Evolutionary conservation across 2,329 filamentous ascomycete species (phyloP).

Genomic region (Leptographium lundbergii): DNA sequence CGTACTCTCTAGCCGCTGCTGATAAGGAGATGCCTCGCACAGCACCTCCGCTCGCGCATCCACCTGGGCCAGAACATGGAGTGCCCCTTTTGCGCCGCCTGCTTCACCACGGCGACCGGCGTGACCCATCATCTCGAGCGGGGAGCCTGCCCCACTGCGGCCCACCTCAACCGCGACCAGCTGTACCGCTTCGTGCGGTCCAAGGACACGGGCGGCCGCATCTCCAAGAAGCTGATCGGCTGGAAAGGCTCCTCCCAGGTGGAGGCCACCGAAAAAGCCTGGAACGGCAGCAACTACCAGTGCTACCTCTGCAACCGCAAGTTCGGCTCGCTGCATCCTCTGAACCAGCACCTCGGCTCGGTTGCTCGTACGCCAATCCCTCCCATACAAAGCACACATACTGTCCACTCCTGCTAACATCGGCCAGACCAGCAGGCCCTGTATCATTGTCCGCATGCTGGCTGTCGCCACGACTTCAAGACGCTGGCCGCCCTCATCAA

Average conservation of each 20-base stretch:
- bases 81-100: conserved; percentile 42
- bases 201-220: conserved; percentile 31
- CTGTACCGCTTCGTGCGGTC: conserved; percentile 32
- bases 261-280: conserved; percentile 26
- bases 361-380: conserved; percentile 27
- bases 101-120: conserved; percentile 37
- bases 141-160: conserved; percentile 35
- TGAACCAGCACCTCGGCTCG: conserved; percentile 44
- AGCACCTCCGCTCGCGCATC: conserved; percentile 42
- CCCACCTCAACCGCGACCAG: conserved; percentile 30
- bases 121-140: conserved; percentile 43
- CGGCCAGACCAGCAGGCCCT: conserved; percentile 22
- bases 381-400: background rate
- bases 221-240: conserved; percentile 39
- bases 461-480: conserved; percentile 24
- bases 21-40: background rate
- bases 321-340: conserved; percentile 22
- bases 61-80: conserved; percentile 31
- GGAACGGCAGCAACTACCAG: conserved; percentile 32
- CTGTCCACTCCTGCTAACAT: background rate
- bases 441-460: conserved; percentile 27
- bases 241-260: conserved; percentile 25
- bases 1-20: background rate
- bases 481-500: conserved; percentile 26
- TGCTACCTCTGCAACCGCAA: conserved; percentile 40